Base-by-base conservation (phyloP, 176 grass and related monocot genomes). In the Carex pumila region DNA sequence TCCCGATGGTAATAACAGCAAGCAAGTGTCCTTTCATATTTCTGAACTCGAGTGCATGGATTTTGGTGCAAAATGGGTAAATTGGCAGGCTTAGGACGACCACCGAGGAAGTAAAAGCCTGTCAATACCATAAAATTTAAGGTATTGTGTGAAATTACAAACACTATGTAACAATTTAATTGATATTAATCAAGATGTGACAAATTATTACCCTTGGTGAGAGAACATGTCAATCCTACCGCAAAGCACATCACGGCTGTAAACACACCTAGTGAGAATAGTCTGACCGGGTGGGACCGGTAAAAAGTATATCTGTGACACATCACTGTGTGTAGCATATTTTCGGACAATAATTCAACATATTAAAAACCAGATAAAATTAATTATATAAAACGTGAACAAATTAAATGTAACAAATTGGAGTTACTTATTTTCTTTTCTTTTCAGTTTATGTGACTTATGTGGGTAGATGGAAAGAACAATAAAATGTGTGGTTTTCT, bases 271-370 rank as follows among this genome's bases (percentile, higher is more conserved):
- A 98, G 95, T 0, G 95, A 92, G 52, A 95, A 88, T 31, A 88
- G 85, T 69, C 94, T 98, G 66, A 91, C 86, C 36, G 92, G 95
- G 61, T 94, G 91, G 1, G 31, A 82, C 88, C 89, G 85, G 75
- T 98, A 90, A 86, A 95, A 98, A 84, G 90, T 93, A 62, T 90
- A 93, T 73, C 93, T 69, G 7, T 92, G 95, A 15, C 95, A 98
- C 59, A 98, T 56, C 84, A 94, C 92, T 98, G 87, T 66, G 84
- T 14, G 41, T 43, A 1, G 31, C 32, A 54, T 5, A 45, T 37
- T 41, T 59, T 53, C 3, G 37, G n/a, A n/a, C n/a, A n/a, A n/a
- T n/a, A n/a, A n/a, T n/a, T n/a, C n/a, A n/a, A 71, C 71, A 70
- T 83, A 1, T 31, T 14, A 78, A 47, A 7, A 66, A 50, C 39